Percentiles rank a stretch among this genome's conserved stretches.
phyloP scores from a whole-genome alignment of 495 filamentous ascomycete species.

The Hypoxylon lienhwacheense region DNA sequence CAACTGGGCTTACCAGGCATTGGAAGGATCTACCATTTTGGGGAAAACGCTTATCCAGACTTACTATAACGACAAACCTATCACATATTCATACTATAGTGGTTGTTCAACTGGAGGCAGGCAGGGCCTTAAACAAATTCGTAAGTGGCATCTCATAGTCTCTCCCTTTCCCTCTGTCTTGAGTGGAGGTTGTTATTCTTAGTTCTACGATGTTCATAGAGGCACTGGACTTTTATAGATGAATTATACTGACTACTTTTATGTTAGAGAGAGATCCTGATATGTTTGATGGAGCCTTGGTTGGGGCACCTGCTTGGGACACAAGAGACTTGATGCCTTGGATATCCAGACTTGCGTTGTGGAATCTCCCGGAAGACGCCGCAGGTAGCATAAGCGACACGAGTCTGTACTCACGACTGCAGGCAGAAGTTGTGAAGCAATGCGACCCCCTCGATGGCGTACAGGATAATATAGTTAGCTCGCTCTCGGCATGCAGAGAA shows the following conservation, averaged over 20 bases:
- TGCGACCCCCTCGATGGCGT: slow-evolving; percentile 65
- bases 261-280: slow-evolving; percentile 21
- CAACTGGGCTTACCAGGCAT: slow-evolving; percentile 50
- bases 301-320: slow-evolving; percentile 44
- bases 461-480: slow-evolving; percentile 61
- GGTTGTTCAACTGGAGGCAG: slow-evolving; percentile 58
- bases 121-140: slow-evolving; percentile 52
- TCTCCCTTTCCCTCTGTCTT: background rate
- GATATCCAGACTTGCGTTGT: slow-evolving; percentile 33
- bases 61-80: slow-evolving; percentile 26
- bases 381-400: slow-evolving; percentile 52
- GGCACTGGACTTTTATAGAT: background rate
- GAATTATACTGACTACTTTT: background rate
- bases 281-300: slow-evolving; percentile 30
- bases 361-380: slow-evolving; percentile 43
- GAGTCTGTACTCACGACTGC: slow-evolving; percentile 52
- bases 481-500: slow-evolving; percentile 57
- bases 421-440: slow-evolving; percentile 60
- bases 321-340: slow-evolving; percentile 51
- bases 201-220: background rate
- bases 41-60: slow-evolving; percentile 40
- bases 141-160: background rate
- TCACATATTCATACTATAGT: slow-evolving; percentile 45
- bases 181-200: background rate
- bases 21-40: slow-evolving; percentile 46